phyloP scores from a whole-genome alignment of 495 filamentous ascomycete genomes.

The Penicillium nucicola region DNA sequence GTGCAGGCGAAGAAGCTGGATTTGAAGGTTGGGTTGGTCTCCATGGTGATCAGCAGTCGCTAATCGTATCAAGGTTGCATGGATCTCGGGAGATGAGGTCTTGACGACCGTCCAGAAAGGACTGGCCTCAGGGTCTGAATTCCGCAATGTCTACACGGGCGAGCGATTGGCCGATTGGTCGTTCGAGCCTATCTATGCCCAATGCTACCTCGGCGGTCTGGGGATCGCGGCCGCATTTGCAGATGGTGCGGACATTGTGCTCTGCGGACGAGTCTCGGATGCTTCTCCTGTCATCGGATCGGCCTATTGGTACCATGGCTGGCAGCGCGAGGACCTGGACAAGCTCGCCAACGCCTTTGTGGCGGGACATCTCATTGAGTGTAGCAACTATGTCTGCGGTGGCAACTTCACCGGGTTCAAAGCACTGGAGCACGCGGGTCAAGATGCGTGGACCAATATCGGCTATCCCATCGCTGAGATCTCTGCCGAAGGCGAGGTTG shows the following conservation, averaged over 20 bases:
- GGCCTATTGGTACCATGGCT: slow-evolving; percentile 47
- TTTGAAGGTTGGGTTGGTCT: slow-evolving; percentile 31
- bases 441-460: slow-evolving; percentile 43
- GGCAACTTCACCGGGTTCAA: slow-evolving; percentile 60
- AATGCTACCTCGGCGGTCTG: slow-evolving; percentile 50
- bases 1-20: slow-evolving; percentile 39
- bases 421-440: slow-evolving; percentile 26
- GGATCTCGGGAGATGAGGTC: slow-evolving; percentile 53
- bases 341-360: slow-evolving; percentile 51
- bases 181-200: slow-evolving; percentile 53
- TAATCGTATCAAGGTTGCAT: slow-evolving; percentile 31
- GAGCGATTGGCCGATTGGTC: slow-evolving; percentile 45
- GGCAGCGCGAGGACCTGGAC: slow-evolving; percentile 41
- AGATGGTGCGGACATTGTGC: slow-evolving; percentile 55
- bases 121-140: slow-evolving; percentile 31
- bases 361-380: slow-evolving; percentile 56
- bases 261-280: slow-evolving; percentile 55
- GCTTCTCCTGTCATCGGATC: slow-evolving; percentile 52
- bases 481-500: slow-evolving; percentile 39
- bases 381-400: slow-evolving; percentile 52
- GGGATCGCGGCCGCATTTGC: slow-evolving; percentile 48
- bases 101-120: slow-evolving; percentile 39
- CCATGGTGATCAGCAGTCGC: not conserved
- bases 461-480: slow-evolving; percentile 61
- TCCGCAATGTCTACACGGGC: slow-evolving; percentile 52